Conservation (phyloP, 352 stramenopile genomes). For the Phytophthora sansomeana region DNA sequence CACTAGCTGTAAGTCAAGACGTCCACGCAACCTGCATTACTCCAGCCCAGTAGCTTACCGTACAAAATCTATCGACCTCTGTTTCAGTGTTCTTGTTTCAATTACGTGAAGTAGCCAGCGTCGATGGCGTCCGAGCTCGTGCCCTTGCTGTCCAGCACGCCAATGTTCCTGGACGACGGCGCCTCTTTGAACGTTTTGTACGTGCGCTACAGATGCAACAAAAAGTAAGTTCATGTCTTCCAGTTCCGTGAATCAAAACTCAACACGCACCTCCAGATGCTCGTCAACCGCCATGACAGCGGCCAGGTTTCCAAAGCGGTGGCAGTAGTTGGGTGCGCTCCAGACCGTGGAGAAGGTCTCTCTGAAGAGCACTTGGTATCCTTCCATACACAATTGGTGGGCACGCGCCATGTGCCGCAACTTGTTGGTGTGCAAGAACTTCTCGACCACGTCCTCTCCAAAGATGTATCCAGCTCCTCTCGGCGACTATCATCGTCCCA, state of each 20-base stretch:
- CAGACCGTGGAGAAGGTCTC: conserved; percentile 87
- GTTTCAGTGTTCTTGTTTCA: conserved; percentile 10
- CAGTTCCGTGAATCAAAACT: background rate
- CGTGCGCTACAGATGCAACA: conserved; percentile 51
- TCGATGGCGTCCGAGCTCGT: conserved; percentile 83
- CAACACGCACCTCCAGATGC: conserved; percentile 53
- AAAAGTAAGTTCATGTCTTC: background rate
- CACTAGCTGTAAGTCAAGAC: conserved; percentile 37
- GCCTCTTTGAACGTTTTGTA: conserved; percentile 91
- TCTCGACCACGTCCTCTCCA: conserved; percentile 83
- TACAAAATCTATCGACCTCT: conserved; percentile 47
- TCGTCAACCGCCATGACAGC: conserved; percentile 79
- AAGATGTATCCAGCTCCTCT: conserved; percentile 90
- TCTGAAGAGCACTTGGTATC: conserved; percentile 79
- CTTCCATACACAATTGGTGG: conserved; percentile 90
- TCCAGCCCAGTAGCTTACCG: conserved; percentile 32
- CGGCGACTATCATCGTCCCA: conserved; percentile 69
- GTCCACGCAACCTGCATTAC: conserved; percentile 28
- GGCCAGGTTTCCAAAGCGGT: conserved; percentile 82
- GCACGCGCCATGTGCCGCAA: conserved; percentile 81
- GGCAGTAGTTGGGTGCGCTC: conserved; percentile 90
- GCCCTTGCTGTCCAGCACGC: conserved; percentile 73
- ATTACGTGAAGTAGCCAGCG: conserved; percentile 87
- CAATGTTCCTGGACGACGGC: conserved; percentile 67
- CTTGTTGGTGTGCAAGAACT: conserved; percentile 87